phyloP scores from a whole-genome alignment of 208 protist species.

The Hexamita inflata region DNA sequence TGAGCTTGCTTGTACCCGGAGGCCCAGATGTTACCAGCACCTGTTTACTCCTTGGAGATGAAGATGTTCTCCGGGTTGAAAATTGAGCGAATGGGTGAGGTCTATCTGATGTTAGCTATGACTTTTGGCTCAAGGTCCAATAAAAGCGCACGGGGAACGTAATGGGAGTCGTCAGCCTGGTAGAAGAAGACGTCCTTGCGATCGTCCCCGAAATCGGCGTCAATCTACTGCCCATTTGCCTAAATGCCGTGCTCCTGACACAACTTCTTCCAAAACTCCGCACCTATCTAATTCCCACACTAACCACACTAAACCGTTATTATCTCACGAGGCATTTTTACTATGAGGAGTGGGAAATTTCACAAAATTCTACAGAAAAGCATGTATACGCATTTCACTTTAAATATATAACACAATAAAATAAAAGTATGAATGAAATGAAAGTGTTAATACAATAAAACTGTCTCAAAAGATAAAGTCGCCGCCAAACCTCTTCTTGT shows the following conservation, averaged over 20 bases:
- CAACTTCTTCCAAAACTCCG: constrained; percentile 94
- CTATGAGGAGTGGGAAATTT: no score
- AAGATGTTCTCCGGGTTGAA: constrained; percentile 98
- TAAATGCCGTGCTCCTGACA: constrained; percentile 93
- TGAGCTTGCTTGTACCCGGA: constrained; percentile 58
- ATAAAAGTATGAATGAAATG: no score
- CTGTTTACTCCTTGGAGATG: constrained; percentile 72
- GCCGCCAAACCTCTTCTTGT: constrained; percentile 6
- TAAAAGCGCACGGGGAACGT: constrained; percentile 91
- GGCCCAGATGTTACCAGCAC: constrained; percentile 99
- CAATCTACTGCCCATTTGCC: no score
- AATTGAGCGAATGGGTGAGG: constrained; percentile 64
- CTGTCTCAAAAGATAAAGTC: constrained; percentile 11
- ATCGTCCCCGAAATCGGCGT: no score
- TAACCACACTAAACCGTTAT: constrained; percentile 96
- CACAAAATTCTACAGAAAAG: no score
- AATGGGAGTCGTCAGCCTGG: constrained; percentile 97
- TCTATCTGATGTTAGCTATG: constrained; percentile 70
- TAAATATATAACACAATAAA: no score
- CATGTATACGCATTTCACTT: no score
- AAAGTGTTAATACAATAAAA: no score
- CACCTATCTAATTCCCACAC: constrained; percentile 63
- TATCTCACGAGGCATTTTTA: constrained; percentile 90
- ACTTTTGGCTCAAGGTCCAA: constrained; percentile 95
- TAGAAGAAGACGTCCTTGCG: constrained; percentile 99